Percentiles rank a stretch among this genome's conserved stretches.
Evolutionary conservation across 2,329 filamentous ascomycete species (phyloP).

Genomic region (Neonectria punicea): DNA sequence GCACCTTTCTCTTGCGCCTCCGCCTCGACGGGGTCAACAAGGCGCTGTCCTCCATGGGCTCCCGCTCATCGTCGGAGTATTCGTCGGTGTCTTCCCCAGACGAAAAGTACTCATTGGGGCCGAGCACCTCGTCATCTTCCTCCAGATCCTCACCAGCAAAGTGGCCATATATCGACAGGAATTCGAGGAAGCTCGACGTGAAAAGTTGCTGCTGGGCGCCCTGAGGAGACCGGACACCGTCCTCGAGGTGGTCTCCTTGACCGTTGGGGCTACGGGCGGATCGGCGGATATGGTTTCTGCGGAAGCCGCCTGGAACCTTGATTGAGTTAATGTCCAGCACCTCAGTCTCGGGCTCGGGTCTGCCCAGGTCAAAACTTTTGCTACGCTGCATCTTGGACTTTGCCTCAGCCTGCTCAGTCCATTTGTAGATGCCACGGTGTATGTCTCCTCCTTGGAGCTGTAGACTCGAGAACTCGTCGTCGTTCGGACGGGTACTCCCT

Average conservation of each 20-base stretch:
- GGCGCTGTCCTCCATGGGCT: conserved; percentile 88
- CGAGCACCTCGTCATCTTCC: conserved; percentile 91
- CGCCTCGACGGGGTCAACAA: conserved; percentile 81
- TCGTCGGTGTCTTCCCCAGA: conserved; percentile 77
- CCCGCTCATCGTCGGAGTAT: conserved; percentile 73
- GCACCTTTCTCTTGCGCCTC: conserved; percentile 79
- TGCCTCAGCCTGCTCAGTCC: conserved; percentile 88
- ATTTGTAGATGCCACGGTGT: conserved; percentile 94
- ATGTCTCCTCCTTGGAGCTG: conserved; percentile 94
- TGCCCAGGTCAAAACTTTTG: conserved; percentile 84
- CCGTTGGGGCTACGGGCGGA: conserved; percentile 70
- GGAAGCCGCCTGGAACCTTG: conserved; percentile 92
- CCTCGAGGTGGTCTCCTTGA: conserved; percentile 47
- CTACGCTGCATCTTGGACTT: conserved; percentile 78
- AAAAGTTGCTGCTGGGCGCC: conserved; percentile 67
- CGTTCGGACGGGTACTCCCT: conserved; percentile 56
- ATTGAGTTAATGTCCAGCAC: conserved; percentile 89
- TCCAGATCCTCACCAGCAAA: conserved; percentile 97
- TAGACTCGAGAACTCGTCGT: conserved; percentile 93
- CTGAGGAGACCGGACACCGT: conserved; percentile 48
- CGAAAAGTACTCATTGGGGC: conserved; percentile 90
- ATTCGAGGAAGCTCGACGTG: conserved; percentile 95
- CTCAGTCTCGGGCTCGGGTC: conserved; percentile 82
- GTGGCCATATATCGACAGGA: conserved; percentile 93
- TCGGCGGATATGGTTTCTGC: conserved; percentile 87